Base-by-base conservation (phyloP, 306 rosid species). In the Quercus robur region DNA sequence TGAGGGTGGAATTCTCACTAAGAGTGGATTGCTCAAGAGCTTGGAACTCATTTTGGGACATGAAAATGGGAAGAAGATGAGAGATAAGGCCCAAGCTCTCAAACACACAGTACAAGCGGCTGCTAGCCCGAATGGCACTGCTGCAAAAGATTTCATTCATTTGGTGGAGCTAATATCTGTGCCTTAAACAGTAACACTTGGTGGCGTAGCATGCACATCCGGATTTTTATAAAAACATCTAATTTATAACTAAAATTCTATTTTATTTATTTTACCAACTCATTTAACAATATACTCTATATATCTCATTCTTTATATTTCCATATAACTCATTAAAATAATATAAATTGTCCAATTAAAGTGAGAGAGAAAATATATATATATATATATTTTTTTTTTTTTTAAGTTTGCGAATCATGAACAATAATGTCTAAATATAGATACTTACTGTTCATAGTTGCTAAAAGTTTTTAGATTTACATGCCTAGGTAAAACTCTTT, bases 1-100 rank as follows among this genome's bases (percentile, higher is more conserved):
- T 11, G 89, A 83, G 55, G 88, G 81, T 13, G 89, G 87, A 19
- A 79, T 82, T 12, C 70, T 92, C 52, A 88, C 81, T 3, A 88
- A 87, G 74, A 55, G 56, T 71, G 87, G 84, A 15, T 56, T 90
- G 76, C 1, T 84, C 5, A 76, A 81, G 33, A 81, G 86, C 59
- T 87, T 92, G 67, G 78, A 83, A 15, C 38, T 74, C 15, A 54
- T 92, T 78, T 67, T 92, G 73, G 75, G 20, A 23, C 19, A 57
- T 15, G 49, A 87, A 35, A 74, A 84, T 2, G 91, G 97, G 57
- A 78, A 75, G 20, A 56, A 13, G 62, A 83, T 86, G 77, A 86
- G 83, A 33, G 61, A 77, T 38, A 83, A 81, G 21, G 84, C 83
- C 1, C 71, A 13, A 17, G 23, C 19, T 2, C 25, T 85, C 52